Percentiles rank a stretch among this genome's conserved stretches.
Evolutionary conservation across 148 eudicot genomes (phyloP).

Genomic region (Hydrangea macrophylla): DNA sequence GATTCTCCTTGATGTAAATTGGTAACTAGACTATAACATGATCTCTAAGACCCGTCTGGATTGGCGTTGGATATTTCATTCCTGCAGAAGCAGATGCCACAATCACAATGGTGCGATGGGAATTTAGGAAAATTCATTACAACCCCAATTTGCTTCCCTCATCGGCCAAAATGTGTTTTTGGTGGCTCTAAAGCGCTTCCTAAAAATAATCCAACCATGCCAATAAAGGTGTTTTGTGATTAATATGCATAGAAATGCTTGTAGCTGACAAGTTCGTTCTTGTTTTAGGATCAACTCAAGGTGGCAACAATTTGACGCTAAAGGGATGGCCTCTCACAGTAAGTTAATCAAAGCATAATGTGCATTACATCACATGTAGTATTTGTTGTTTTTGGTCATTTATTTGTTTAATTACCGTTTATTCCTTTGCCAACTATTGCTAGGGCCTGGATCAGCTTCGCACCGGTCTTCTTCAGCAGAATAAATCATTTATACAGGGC

Average conservation of each 20-base stretch:
- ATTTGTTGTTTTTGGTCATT: neutral
- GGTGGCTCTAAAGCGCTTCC: too few relatives aligned
- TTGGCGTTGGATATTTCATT: too few relatives aligned
- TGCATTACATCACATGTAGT: too few relatives aligned
- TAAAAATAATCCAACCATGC: too few relatives aligned
- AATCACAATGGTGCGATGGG: too few relatives aligned
- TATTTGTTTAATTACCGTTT: neutral
- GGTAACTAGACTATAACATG: neutral
- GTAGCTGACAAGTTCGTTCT: slow-evolving; percentile 22
- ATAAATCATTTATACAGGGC: slow-evolving; percentile 61
- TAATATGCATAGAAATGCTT: neutral
- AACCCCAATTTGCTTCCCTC: too few relatives aligned
- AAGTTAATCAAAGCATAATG: slow-evolving; percentile 35
- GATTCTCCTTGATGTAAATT: neutral
- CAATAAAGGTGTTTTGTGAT: too few relatives aligned
- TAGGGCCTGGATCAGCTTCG: slow-evolving; percentile 70
- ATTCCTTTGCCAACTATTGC: neutral
- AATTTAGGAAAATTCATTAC: too few relatives aligned
- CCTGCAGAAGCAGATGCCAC: too few relatives aligned
- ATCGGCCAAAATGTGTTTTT: too few relatives aligned
- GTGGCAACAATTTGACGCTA: slow-evolving; percentile 59
- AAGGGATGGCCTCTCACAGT: slow-evolving; percentile 89
- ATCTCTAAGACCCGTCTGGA: too few relatives aligned
- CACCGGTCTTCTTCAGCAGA: slow-evolving; percentile 67
- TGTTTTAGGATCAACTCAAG: slow-evolving; percentile 59